These are phyloP conservation scores for Pyrenophora teres DNA, from an alignment of 2,329 filamentous ascomycete genomes.

Conservation along the genomic window DNA sequence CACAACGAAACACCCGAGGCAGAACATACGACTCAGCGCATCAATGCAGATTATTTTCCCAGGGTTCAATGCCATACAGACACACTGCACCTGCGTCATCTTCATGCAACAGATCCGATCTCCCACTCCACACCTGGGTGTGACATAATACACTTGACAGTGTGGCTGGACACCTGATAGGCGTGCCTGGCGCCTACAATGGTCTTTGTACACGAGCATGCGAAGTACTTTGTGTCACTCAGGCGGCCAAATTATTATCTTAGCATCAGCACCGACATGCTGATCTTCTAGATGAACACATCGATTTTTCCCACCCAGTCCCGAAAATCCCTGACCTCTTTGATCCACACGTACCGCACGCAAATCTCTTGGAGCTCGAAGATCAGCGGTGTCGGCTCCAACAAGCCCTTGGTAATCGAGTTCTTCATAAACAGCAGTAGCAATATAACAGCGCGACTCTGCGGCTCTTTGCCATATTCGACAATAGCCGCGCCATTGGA, in stretches of 20 bases:
- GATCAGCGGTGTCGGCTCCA: constrained; percentile 39
- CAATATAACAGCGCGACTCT: constrained; percentile 43
- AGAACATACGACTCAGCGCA: background rate
- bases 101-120: background rate
- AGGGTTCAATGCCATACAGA: background rate
- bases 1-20: background rate
- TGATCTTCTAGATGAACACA: constrained; percentile 16
- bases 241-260: background rate
- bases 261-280: background rate
- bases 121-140: background rate
- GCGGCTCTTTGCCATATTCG: constrained; percentile 42
- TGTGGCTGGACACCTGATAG: too few species aligned
- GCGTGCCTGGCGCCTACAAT: too few species aligned
- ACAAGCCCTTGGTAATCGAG: constrained; percentile 40
- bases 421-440: constrained; percentile 48
- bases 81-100: background rate
- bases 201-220: too few species aligned
- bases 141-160: background rate
- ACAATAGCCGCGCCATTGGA: constrained; percentile 5
- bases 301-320: constrained; percentile 29
- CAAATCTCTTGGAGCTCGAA: constrained; percentile 51
- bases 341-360: constrained; percentile 48
- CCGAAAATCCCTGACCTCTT: constrained; percentile 48
- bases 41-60: background rate
- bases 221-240: too few species aligned